Conservation (phyloP, 768 basidiomycete species). For the Russula emetica region DNA sequence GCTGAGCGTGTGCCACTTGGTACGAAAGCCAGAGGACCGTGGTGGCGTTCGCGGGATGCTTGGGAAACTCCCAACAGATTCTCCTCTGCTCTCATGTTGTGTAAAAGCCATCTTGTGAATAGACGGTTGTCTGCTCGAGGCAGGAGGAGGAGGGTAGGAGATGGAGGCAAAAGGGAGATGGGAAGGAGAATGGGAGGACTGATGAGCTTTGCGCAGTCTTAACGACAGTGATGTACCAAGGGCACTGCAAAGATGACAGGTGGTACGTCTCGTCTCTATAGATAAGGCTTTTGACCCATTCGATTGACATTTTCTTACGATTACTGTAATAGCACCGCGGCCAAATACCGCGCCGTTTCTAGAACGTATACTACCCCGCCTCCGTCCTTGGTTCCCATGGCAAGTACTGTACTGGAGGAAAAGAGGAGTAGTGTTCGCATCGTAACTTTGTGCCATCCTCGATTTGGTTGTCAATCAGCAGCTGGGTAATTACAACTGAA, state of each 20-base stretch:
- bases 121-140: not conserved
- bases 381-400: constrained; percentile 13
- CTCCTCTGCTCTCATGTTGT: not conserved
- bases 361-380: not conserved
- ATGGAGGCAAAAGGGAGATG: not conserved
- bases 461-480: not conserved
- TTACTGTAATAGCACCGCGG: not conserved
- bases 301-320: not conserved
- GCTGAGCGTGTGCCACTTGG: constrained; percentile 9
- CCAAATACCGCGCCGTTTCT: not conserved
- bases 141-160: too few species aligned
- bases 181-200: not conserved
- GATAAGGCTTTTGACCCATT: not conserved
- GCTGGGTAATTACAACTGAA: not conserved
- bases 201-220: not conserved
- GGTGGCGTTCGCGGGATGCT: not conserved
- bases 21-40: not conserved
- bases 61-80: not conserved
- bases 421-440: not conserved
- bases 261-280: not conserved
- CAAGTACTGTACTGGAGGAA: not conserved
- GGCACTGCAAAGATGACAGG: constrained; percentile 3
- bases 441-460: not conserved
- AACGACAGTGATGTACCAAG: not conserved
- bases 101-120: not conserved